Percentiles rank a stretch among this genome's conserved stretches.
These are phyloP conservation scores for Collybia sp. DNA, from an alignment of 768 basidiomycete species.

Conservation along the genomic window DNA sequence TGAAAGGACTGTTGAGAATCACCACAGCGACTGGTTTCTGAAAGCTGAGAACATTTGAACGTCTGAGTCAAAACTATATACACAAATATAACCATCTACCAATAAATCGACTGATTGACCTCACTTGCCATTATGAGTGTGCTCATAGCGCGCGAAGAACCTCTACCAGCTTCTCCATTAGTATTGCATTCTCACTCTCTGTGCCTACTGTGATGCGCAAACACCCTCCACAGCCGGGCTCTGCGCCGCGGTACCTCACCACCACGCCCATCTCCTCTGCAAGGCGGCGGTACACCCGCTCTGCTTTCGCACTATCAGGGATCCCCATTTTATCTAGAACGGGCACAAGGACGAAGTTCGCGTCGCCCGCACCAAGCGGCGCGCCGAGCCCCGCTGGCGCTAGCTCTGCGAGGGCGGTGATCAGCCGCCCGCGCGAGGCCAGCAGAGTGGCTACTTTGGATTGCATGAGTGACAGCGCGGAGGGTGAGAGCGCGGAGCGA, in stretches of 20 bases:
- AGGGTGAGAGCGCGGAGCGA: conserved; percentile 65
- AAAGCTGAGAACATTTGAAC: no score
- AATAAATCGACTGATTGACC: no score
- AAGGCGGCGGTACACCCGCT: conserved; percentile 68
- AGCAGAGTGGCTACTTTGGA: conserved; percentile 56
- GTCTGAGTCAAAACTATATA: no score
- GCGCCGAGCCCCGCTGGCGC: conserved; percentile 52
- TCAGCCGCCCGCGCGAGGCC: conserved; percentile 51
- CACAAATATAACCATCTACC: no score
- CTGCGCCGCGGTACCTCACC: conserved; percentile 83
- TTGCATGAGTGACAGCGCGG: conserved; percentile 61
- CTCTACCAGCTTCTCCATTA: conserved; percentile 50
- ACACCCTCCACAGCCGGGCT: conserved; percentile 83
- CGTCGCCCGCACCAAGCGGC: conserved; percentile 77
- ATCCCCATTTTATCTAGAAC: conserved; percentile 46
- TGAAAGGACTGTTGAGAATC: no score
- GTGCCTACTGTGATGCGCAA: conserved; percentile 89
- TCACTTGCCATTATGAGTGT: no score
- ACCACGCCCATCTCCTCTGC: conserved; percentile 88
- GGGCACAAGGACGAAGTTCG: conserved; percentile 87
- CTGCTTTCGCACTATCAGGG: conserved; percentile 59
- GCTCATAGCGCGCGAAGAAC: conserved; percentile 31
- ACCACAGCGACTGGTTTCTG: no score
- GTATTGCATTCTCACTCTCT: conserved; percentile 64
- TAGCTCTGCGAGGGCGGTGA: conserved; percentile 43